phyloP scores from a whole-genome alignment of 2,329 filamentous ascomycete genomes.

The Endothia cerciana region DNA sequence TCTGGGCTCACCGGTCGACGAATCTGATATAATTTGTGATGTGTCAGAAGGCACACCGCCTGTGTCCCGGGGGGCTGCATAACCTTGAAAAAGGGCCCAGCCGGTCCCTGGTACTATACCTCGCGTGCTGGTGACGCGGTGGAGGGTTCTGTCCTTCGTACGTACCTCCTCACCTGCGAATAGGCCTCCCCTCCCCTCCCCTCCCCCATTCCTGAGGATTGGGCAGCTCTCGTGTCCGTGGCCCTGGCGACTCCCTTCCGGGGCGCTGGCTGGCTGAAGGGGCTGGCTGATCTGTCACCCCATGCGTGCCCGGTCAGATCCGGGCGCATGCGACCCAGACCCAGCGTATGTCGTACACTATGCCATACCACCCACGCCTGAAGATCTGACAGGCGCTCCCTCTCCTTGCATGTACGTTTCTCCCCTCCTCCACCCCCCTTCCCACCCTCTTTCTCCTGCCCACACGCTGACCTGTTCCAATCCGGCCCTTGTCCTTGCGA shows the following conservation, averaged over 20 bases:
- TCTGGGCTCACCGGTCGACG: slow-evolving; percentile 24
- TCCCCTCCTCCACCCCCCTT: not conserved
- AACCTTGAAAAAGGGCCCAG: not conserved
- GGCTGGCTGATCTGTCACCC: not conserved
- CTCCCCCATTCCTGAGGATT: not conserved
- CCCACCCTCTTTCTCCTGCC: no score
- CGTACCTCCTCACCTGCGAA: not conserved
- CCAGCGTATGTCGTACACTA: slow-evolving; percentile 7
- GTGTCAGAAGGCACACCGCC: slow-evolving; percentile 23
- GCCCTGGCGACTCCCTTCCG: no score
- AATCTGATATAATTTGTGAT: slow-evolving; percentile 22
- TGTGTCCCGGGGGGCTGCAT: slow-evolving; percentile 1
- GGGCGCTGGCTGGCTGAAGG: not conserved
- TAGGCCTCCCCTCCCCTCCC: not conserved
- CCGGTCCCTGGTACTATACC: no score
- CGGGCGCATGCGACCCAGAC: not conserved
- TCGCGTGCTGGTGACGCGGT: not conserved
- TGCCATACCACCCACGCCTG: not conserved
- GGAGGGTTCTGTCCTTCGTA: not conserved
- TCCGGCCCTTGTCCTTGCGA: slow-evolving; percentile 23
- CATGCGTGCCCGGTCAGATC: not conserved
- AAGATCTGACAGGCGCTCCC: not conserved
- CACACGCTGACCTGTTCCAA: slow-evolving; percentile 10
- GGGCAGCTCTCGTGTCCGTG: no score
- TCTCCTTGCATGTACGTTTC: not conserved